Evolutionary conservation across 371 early-diverging fungal genomes (phyloP).

Genomic region (Choanephora cucurbitarum): DNA sequence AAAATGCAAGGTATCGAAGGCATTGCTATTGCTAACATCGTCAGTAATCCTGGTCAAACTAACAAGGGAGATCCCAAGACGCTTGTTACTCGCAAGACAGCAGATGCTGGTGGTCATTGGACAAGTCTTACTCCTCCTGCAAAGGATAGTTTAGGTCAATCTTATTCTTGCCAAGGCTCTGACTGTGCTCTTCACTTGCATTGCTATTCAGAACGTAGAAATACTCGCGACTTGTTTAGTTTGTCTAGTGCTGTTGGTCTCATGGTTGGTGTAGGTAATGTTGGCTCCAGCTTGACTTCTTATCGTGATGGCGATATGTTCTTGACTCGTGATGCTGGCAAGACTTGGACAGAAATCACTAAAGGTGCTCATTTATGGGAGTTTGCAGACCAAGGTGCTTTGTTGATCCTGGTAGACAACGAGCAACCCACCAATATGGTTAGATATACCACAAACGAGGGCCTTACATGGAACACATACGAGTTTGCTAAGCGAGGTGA

Average conservation of each 20-base stretch:
- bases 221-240: slow-evolving; percentile 78
- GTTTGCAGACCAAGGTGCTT: slow-evolving; percentile 86
- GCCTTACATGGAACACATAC: slow-evolving; percentile 60
- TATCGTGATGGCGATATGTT: slow-evolving; percentile 81
- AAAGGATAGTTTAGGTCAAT: slow-evolving; percentile 50
- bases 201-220: slow-evolving; percentile 77
- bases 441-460: slow-evolving; percentile 65
- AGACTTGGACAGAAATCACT: slow-evolving; percentile 71
- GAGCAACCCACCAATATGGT: slow-evolving; percentile 74
- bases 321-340: slow-evolving; percentile 84
- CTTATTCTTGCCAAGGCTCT: slow-evolving; percentile 25
- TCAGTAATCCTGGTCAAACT: slow-evolving; percentile 68
- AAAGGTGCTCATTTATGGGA: slow-evolving; percentile 81
- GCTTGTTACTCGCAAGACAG: slow-evolving; percentile 73
- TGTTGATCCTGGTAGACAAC: slow-evolving; percentile 75
- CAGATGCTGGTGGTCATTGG: slow-evolving; percentile 88
- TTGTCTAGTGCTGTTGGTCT: slow-evolving; percentile 83
- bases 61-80: slow-evolving; percentile 51
- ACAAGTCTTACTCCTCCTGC: slow-evolving; percentile 54
- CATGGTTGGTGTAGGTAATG: slow-evolving; percentile 92
- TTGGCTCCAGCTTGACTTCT: slow-evolving; percentile 65
- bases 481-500: slow-evolving; percentile 54
- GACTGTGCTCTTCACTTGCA: slow-evolving; percentile 78
- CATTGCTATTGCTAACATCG: slow-evolving; percentile 84
- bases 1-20: slow-evolving; percentile 91